Base-by-base conservation (phyloP, 2,329 filamentous ascomycete species). In the Microcyclospora pomicola region DNA sequence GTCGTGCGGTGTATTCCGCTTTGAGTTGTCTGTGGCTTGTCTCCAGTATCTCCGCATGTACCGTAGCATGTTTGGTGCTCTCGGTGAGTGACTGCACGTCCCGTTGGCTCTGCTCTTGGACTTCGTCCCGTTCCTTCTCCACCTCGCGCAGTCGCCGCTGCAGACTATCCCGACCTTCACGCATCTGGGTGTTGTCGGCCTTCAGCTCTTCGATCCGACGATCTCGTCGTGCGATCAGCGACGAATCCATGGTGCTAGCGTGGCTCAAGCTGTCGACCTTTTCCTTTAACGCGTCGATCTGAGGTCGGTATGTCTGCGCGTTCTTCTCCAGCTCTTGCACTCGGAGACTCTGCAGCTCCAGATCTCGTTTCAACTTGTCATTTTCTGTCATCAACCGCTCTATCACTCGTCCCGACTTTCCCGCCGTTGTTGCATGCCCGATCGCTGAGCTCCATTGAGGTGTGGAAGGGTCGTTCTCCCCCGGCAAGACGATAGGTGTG, bases 371-470 rank as follows among this genome's bases (percentile, higher is more conserved):
- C 33, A 88, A 66, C 31, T 77, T 71, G 52, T 88, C 82, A 49
- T 86, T 86, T 54, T 88, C 82, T 37, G 78, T 77, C 54, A 85
- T 82, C 38, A 91, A 71, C 53, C 77, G 75, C 61, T 91, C 84
- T 58, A 91, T 88, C 37, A 85, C 80, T 27, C 80, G 69, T 7
- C 80, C 80, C 9, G 78, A 83, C 64, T 85, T 85, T 32, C 80
- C 80, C 14, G 45, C 44, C 2, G 80, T 62, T 2, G 75, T 77
- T 6, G 78, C 77, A 53, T 79, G 78, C 47, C 78, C 78, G 33
- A 82, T 71, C 2, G 77, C 77, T 24, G 75, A 75, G 52, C 80
- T 77, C 73, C 76, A 79, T 55, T 55, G 51, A 40, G 48, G 15
- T 13, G 16, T 28, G 31, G 43, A 16, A 7, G 35, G 34, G 29